Conservation (phyloP, 441 rosid genomes). For the Erodium trifolium region DNA sequence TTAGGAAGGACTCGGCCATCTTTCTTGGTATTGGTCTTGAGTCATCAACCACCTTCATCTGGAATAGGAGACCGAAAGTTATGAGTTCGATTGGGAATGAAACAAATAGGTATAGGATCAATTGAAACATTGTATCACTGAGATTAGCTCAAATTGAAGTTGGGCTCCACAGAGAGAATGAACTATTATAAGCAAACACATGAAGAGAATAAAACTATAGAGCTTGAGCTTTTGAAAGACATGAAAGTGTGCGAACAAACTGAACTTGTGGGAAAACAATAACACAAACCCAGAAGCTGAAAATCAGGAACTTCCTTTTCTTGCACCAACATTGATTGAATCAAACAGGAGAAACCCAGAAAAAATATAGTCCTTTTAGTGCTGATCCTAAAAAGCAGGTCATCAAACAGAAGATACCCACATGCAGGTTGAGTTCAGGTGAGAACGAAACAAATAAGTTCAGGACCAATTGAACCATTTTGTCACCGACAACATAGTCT, state of each 20-base stretch:
- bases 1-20: conserved; percentile 62
- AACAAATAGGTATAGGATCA: background rate
- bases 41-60: conserved; percentile 74
- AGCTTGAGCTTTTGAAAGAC: background rate
- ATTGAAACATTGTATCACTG: too few species aligned
- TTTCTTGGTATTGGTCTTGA: conserved; percentile 51
- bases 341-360: conserved; percentile 1
- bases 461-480: too few species aligned
- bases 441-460: too few species aligned
- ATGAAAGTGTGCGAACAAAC: background rate
- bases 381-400: background rate
- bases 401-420: background rate
- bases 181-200: background rate
- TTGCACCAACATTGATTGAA: background rate
- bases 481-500: too few species aligned
- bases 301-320: background rate
- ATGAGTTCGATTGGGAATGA: background rate
- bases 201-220: background rate
- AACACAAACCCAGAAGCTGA: background rate
- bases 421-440: too few species aligned
- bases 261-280: background rate
- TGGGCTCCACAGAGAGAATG: too few species aligned
- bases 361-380: background rate
- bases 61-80: background rate
- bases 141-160: background rate